Percentiles rank a stretch among this genome's conserved stretches.
These are phyloP conservation scores for Aspergillus pseudoterreus DNA, from an alignment of 2,329 filamentous ascomycete species.

Conservation along the genomic window DNA sequence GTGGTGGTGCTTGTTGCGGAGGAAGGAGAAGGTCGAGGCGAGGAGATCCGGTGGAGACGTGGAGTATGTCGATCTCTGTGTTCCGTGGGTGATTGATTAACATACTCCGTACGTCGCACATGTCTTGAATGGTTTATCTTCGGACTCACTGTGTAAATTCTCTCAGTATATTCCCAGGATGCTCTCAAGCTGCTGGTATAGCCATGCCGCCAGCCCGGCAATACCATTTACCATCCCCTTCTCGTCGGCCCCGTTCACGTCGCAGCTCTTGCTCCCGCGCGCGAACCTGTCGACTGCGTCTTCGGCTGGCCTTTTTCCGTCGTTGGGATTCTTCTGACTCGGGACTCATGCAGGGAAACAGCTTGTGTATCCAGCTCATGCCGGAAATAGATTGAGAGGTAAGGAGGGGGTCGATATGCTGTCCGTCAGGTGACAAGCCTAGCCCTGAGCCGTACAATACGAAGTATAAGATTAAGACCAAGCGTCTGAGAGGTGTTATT, in stretches of 20 bases:
- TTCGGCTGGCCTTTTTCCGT: not conserved
- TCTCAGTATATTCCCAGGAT: no score
- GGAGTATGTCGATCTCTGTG: no score
- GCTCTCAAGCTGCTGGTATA: not conserved
- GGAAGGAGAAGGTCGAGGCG: not conserved
- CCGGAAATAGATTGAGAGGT: not conserved
- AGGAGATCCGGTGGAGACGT: not conserved
- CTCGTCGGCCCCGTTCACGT: not conserved
- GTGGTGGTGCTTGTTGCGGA: not conserved
- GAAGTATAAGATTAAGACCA: no score
- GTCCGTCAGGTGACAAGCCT: no score
- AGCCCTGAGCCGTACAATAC: no score
- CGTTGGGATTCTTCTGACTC: not conserved
- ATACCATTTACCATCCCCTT: not conserved
- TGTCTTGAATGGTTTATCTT: no score
- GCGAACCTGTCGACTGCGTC: not conserved
- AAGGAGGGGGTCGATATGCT: no score
- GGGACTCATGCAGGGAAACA: not conserved
- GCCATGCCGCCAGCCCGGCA: not conserved
- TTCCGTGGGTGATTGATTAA: no score
- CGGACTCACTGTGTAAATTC: no score
- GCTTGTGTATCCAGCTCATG: conserved; percentile 1
- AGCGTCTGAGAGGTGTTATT: no score
- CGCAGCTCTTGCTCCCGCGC: conserved; percentile 2
- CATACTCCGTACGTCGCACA: no score